These are phyloP conservation scores for Uronychia binucleata DNA, from an alignment of 73 alveolate species.

Conservation along the genomic window DNA sequence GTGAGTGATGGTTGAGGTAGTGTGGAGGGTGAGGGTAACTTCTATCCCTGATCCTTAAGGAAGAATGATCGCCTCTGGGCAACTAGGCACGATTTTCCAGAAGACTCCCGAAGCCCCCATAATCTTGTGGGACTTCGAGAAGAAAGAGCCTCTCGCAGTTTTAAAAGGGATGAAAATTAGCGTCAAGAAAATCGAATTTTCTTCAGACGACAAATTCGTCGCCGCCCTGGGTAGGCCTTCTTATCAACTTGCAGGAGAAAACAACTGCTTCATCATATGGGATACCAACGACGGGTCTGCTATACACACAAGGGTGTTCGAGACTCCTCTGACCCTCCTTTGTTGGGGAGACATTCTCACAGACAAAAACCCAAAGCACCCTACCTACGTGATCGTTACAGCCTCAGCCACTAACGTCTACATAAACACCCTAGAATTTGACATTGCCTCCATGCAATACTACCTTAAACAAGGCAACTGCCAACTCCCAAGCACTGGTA, in stretches of 20 bases:
- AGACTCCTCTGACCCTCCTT: slow-evolving; percentile 53
- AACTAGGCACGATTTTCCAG: slow-evolving; percentile 71
- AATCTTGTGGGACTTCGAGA: slow-evolving; percentile 77
- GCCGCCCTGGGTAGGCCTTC: slow-evolving; percentile 54
- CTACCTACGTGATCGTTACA: slow-evolving; percentile 72
- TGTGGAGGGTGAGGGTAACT: not conserved
- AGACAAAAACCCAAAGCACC: slow-evolving; percentile 78
- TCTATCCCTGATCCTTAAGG: slow-evolving; percentile 32
- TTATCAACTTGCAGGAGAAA: slow-evolving; percentile 41
- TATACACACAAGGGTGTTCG: slow-evolving; percentile 76
- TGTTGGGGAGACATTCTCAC: slow-evolving; percentile 79
- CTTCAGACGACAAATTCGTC: slow-evolving; percentile 77
- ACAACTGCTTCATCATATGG: slow-evolving; percentile 81
- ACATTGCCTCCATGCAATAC: slow-evolving; percentile 84
- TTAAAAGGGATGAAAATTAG: slow-evolving; percentile 78
- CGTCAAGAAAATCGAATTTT: slow-evolving; percentile 67
- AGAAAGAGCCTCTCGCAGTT: slow-evolving; percentile 72
- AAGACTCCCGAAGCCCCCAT: slow-evolving; percentile 87
- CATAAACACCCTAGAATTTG: slow-evolving; percentile 75
- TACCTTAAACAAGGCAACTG: slow-evolving; percentile 62
- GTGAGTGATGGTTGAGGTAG: not conserved
- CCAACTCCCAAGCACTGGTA: slow-evolving; percentile 76
- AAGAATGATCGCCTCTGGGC: slow-evolving; percentile 74
- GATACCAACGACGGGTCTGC: slow-evolving; percentile 77
- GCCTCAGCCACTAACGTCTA: slow-evolving; percentile 66